Evolutionary conservation across 208 protist genomes (phyloP).

Genomic region (Endotrypanum monterogeii): DNA sequence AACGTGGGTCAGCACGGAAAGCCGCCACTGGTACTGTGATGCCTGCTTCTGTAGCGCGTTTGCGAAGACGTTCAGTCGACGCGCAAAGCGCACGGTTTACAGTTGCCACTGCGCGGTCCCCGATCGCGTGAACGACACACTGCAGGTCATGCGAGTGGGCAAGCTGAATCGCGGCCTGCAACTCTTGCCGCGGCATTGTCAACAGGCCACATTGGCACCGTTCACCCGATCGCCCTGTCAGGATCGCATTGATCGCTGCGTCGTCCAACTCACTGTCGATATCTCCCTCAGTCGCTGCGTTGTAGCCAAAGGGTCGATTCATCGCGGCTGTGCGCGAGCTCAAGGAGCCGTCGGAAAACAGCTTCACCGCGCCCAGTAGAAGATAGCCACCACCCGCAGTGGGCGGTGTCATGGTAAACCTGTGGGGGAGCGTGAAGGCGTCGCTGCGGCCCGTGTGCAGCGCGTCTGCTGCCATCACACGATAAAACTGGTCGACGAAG

Average conservation of each 20-base stretch:
- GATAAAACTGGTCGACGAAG: constrained; percentile 36
- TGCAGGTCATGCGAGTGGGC: constrained; percentile 41
- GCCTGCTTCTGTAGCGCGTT: neutral
- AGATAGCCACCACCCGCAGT: constrained; percentile 40
- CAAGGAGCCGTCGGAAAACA: constrained; percentile 66
- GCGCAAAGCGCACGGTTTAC: constrained; percentile 48
- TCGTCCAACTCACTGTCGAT: constrained; percentile 52
- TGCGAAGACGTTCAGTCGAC: constrained; percentile 29
- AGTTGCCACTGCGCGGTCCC: constrained; percentile 53
- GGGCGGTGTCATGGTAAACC: constrained; percentile 41
- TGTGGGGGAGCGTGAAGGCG: constrained; percentile 41
- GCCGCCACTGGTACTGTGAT: constrained; percentile 10
- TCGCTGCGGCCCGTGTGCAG: constrained; percentile 17
- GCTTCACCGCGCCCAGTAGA: constrained; percentile 59
- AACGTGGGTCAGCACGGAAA: constrained; percentile 45
- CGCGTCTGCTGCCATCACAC: constrained; percentile 25
- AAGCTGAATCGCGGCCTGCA: constrained; percentile 29
- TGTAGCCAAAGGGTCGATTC: constrained; percentile 46
- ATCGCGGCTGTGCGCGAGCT: constrained; percentile 65
- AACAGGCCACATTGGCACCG: constrained; percentile 52
- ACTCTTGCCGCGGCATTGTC: constrained; percentile 32
- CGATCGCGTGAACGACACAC: constrained; percentile 67
- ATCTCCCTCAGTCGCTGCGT: constrained; percentile 45
- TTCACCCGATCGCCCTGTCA: constrained; percentile 10
- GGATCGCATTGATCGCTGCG: constrained; percentile 27